These are phyloP conservation scores for Dendrobium nobile DNA, from an alignment of 106 monocot species.

Conservation along the genomic window DNA sequence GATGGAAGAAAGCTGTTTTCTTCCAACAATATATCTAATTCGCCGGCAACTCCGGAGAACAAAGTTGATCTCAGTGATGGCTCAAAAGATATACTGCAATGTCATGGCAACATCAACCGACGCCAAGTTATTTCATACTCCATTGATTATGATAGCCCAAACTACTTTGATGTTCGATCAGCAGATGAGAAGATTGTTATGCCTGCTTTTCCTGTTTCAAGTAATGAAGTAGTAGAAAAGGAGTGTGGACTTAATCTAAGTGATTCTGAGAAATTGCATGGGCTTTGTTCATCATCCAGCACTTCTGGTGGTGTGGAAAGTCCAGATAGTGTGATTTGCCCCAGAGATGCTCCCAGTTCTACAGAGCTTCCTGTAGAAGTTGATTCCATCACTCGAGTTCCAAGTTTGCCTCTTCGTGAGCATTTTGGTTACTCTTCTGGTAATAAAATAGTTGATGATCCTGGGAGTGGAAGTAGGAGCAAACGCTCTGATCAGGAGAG, in stretches of 20 bases:
- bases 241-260: slow-evolving; percentile 35
- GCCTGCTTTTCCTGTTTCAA: slow-evolving; percentile 32
- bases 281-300: slow-evolving; percentile 33
- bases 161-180: slow-evolving; percentile 17
- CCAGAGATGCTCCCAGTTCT: slow-evolving; percentile 41
- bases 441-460: slow-evolving; percentile 35
- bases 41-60: slow-evolving; percentile 15
- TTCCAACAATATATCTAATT: slow-evolving; percentile 13
- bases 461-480: slow-evolving; percentile 70
- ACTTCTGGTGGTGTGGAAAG: slow-evolving; percentile 35
- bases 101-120: slow-evolving; percentile 14
- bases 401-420: slow-evolving; percentile 62
- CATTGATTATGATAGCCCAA: slow-evolving; percentile 23
- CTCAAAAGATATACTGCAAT: not conserved
- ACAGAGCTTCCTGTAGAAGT: slow-evolving; percentile 32
- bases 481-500: slow-evolving; percentile 75
- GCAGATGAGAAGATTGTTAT: slow-evolving; percentile 55
- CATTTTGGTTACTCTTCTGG: slow-evolving; percentile 50
- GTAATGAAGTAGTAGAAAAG: slow-evolving; percentile 36
- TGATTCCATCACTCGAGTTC: slow-evolving; percentile 29
- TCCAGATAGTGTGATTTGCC: slow-evolving; percentile 35
- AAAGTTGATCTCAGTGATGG: slow-evolving; percentile 7
- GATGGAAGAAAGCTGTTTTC: slow-evolving; percentile 47
- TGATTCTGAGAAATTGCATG: slow-evolving; percentile 48
- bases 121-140: slow-evolving; percentile 18